Evolutionary conservation across 768 basidiomycete species (phyloP), one percentile per base, ranked within the genome.

Genomic region (Collybiopsis confluens): DNA sequence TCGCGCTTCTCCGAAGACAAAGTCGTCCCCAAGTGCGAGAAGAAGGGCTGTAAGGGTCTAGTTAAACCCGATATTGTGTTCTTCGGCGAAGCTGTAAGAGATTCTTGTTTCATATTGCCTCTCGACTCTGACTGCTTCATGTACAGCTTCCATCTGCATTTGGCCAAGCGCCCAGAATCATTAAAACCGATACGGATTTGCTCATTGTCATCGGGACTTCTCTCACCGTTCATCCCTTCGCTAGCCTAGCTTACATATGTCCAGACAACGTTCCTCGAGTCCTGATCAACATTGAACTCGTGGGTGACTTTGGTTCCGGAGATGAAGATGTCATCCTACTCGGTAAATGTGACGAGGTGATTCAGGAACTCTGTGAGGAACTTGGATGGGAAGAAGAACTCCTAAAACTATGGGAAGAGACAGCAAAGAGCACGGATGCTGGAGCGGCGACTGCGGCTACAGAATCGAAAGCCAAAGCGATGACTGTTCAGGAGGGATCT

Each of bases 11-110:
- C 52, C 4, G 24, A 43, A 16, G 65, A 70, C n/a, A 83, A 83
- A 38, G 67, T 80, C 56, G 82, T 90, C 13, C 84, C 93, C 4
- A 76, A 70, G 45, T 98, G 96, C 64, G 66, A 66, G 26, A 54
- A 54, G 3, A 63, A 74, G 30, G 52, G 61, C 20, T 93, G 92
- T 58, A 73, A 70, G 1, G 92, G 91, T 0, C 73, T 91, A 36
- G 85, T 94, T 15, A 93, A 95, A 67, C 92, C 92, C n/a, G 90
- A 96, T 62, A 96, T 96, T 40, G 90, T 96, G 11, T 95, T 96
- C 70, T 95, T 96, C 62, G 92, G 94, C 21, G 89, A 92, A 69
- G 64, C 76, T 35, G 85, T 88, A 63, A 28, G 83, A 70, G 2
- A 24, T n/a, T 42, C 35, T 46, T 15, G 54, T 54, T 46, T 8